These are phyloP conservation scores for Zygosaccharomyces sapae DNA, from an alignment of 1,139 yeast genomes.

Conservation along the genomic window DNA sequence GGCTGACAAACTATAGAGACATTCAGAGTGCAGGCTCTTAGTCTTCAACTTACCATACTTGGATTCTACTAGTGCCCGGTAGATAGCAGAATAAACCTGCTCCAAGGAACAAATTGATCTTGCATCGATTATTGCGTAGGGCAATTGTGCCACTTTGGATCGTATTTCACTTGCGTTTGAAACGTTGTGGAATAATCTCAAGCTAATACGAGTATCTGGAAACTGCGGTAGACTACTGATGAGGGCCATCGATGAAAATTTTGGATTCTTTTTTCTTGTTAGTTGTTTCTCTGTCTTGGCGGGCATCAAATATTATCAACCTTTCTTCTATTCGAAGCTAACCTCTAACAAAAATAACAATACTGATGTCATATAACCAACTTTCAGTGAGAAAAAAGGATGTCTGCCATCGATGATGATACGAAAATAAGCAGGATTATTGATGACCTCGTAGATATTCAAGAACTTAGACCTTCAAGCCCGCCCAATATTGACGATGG, in stretches of 20 bases:
- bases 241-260: slow-evolving; percentile 1
- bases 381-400: not conserved
- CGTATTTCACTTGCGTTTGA: slow-evolving; percentile 39
- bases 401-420: not conserved
- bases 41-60: slow-evolving; percentile 44
- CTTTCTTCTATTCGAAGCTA: not conserved
- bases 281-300: not conserved
- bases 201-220: slow-evolving; percentile 36
- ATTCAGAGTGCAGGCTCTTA: slow-evolving; percentile 49
- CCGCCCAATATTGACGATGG: not conserved
- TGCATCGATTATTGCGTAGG: slow-evolving; percentile 48
- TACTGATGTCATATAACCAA: not conserved
- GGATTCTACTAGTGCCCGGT: slow-evolving; percentile 46
- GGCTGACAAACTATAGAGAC: slow-evolving; percentile 50
- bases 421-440: not conserved
- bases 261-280: not conserved
- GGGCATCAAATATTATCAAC: not conserved
- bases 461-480: not conserved
- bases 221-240: slow-evolving; percentile 41
- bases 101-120: slow-evolving; percentile 43
- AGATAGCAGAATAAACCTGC: slow-evolving; percentile 48
- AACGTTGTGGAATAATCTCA: slow-evolving; percentile 43
- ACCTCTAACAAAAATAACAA: not conserved
- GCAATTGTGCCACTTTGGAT: slow-evolving; percentile 39
- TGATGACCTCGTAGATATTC: not conserved